These are phyloP conservation scores for Phoma sp. DNA, from an alignment of 2,329 filamentous ascomycete genomes.

Conservation along the genomic window DNA sequence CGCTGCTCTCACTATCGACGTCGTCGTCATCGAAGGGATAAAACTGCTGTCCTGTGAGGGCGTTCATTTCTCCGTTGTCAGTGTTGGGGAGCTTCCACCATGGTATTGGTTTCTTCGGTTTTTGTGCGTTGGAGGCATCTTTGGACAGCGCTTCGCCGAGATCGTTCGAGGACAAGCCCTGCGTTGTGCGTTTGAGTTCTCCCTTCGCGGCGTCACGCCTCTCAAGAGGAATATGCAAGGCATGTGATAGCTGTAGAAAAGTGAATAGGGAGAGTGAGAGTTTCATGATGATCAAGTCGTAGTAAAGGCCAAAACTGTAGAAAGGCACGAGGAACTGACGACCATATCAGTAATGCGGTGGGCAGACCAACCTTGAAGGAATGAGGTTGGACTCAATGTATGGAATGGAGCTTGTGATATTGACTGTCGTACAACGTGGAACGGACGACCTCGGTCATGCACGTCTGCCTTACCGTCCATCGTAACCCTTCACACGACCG, in stretches of 20 bases:
- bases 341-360: neutral
- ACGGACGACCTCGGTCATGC: neutral
- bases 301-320: neutral
- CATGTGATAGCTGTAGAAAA: neutral
- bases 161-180: neutral
- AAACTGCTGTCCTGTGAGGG: constrained; percentile 8
- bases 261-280: neutral
- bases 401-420: constrained; percentile 11
- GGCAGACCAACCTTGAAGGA: neutral
- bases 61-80: constrained; percentile 8
- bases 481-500: constrained; percentile 28
- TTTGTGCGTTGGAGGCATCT: neutral
- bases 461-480: constrained; percentile 19
- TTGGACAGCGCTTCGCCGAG: too few relatives aligned
- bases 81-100: constrained; percentile 13
- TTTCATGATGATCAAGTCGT: neutral
- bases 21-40: constrained; percentile 3
- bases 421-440: constrained; percentile 8
- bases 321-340: neutral
- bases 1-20: neutral
- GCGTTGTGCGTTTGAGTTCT: neutral
- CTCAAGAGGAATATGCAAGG: neutral
- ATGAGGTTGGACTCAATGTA: constrained; percentile 3
- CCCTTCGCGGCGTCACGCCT: too few relatives aligned
- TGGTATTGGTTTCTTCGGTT: neutral